Percentiles rank a stretch among this genome's conserved stretches.
These are phyloP conservation scores for Cystobasidium sp. DNA, from an alignment of 1,284 basidiomycete genomes.

Conservation along the genomic window DNA sequence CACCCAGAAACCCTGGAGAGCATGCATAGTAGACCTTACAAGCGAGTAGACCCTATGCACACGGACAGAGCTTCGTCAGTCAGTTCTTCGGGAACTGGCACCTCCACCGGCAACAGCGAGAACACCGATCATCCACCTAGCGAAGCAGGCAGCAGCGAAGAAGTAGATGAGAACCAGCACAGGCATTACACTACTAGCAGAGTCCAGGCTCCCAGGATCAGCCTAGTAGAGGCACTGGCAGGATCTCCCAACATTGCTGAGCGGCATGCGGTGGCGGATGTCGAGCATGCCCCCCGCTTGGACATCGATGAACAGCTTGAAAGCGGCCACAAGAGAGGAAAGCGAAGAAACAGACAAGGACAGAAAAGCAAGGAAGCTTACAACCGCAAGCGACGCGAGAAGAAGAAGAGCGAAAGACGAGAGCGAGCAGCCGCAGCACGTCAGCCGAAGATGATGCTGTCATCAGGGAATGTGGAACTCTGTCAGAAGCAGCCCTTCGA, in stretches of 20 bases:
- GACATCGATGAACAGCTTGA: background rate
- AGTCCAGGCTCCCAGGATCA: background rate
- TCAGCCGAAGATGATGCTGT: background rate
- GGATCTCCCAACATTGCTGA: background rate
- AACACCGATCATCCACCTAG: background rate
- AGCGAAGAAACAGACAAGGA: conserved; percentile 13
- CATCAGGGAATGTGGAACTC: background rate
- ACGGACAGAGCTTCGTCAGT: conserved; percentile 10
- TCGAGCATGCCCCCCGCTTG: background rate
- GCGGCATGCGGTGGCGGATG: background rate
- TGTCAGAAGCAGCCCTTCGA: background rate
- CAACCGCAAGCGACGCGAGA: conserved; percentile 19
- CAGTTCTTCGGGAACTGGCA: background rate
- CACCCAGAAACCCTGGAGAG: no score
- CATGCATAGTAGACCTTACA: background rate
- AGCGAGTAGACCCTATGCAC: background rate
- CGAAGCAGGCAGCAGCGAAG: background rate
- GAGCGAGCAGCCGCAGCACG: conserved; percentile 22
- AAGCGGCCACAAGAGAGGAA: background rate
- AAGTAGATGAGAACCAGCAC: background rate
- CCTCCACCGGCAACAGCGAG: background rate
- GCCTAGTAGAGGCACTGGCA: no score
- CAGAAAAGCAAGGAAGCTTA: conserved; percentile 23
- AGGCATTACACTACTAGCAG: background rate
- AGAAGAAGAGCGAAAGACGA: conserved; percentile 13